Conservation (phyloP, 192 early-diverging fungal genomes). For the Coemansia javaensis region DNA sequence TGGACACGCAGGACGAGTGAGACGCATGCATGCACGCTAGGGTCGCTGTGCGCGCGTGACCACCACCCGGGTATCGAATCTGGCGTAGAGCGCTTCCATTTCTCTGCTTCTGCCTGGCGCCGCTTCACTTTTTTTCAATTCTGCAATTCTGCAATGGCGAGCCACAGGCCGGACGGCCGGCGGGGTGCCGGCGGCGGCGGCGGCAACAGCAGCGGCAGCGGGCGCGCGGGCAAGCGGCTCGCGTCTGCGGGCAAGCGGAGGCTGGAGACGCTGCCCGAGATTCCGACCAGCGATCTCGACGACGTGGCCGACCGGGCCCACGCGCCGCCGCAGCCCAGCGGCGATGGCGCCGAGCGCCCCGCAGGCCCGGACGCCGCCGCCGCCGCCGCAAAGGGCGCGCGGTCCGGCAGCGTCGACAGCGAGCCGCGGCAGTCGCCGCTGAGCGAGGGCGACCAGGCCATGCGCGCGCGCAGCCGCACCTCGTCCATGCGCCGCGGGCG, state of each 20-base stretch:
- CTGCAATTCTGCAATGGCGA: neutral
- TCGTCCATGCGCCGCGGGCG: conserved; percentile 36
- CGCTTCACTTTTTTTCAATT: neutral
- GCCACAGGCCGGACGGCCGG: conserved; percentile 3
- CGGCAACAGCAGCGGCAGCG: neutral
- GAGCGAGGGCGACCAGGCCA: conserved; percentile 4
- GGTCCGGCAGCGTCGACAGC: neutral
- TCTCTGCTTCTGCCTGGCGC: neutral
- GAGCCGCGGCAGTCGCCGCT: neutral
- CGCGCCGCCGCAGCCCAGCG: neutral
- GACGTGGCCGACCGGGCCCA: neutral
- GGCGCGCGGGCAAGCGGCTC: neutral
- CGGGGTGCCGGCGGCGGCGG: conserved; percentile 2
- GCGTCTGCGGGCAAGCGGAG: conserved; percentile 6
- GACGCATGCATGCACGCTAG: too few species aligned
- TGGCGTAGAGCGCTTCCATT: neutral
- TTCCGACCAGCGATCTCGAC: conserved; percentile 11
- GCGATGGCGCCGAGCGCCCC: neutral
- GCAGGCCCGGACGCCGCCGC: too few species aligned
- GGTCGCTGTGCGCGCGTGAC: too few species aligned
- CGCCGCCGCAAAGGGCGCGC: too few species aligned
- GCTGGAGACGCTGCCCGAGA: conserved; percentile 40
- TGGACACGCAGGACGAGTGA: too few species aligned
- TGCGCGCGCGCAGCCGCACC: conserved; percentile 30
- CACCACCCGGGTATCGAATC: neutral